These are phyloP conservation scores for Aspergillus indologenus DNA, from an alignment of 495 filamentous ascomycete species.

Conservation along the genomic window DNA sequence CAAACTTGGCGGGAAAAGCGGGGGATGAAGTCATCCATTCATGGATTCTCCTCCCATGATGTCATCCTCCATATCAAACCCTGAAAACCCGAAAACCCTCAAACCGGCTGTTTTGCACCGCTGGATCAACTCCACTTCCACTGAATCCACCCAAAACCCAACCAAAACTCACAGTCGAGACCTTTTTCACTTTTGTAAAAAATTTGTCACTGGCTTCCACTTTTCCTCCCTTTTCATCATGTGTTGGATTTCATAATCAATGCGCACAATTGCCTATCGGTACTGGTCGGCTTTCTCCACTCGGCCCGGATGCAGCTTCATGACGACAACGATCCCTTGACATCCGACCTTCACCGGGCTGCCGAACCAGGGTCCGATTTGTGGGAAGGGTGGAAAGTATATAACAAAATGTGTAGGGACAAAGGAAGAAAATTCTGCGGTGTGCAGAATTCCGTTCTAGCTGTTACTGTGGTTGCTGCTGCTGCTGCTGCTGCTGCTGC, in stretches of 20 bases:
- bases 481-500: constrained; percentile 1
- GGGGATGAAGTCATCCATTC: not conserved
- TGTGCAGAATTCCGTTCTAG: not conserved
- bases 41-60: not conserved
- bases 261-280: not conserved
- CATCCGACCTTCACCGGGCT: not conserved
- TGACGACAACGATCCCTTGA: constrained; percentile 1
- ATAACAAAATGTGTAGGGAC: not conserved
- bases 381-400: not conserved
- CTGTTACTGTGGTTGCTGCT: too few species aligned
- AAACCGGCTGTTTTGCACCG: constrained; percentile 3
- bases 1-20: not conserved
- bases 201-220: not conserved
- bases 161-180: too few species aligned
- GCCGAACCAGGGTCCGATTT: not conserved
- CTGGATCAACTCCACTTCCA: too few species aligned
- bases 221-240: not conserved
- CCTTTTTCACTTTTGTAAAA: not conserved
- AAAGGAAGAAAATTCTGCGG: not conserved
- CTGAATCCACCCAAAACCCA: too few species aligned
- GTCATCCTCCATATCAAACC: constrained; percentile 4
- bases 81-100: not conserved
- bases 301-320: constrained; percentile 6
- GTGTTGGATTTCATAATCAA: not conserved
- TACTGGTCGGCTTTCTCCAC: not conserved